Percentiles rank a stretch among this genome's conserved stretches.
phyloP scores from a whole-genome alignment of 169 alveolate genomes.

The Plasmodium knowlesi region DNA sequence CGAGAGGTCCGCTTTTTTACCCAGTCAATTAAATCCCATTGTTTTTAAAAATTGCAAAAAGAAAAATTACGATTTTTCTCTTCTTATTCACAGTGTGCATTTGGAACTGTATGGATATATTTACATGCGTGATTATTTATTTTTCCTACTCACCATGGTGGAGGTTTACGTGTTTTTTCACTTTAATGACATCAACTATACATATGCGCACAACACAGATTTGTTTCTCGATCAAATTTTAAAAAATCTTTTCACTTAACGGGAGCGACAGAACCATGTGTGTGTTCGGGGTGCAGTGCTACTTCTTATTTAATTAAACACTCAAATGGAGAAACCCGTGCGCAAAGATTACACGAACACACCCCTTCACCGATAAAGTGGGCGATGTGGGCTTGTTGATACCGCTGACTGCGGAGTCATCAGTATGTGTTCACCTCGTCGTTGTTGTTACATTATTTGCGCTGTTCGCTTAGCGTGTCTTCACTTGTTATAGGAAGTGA shows the following conservation, averaged over 20 bases:
- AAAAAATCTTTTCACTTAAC: conserved; percentile 49
- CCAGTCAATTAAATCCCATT: conserved; percentile 35
- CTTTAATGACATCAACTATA: conserved; percentile 38
- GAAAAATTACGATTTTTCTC: conserved; percentile 50
- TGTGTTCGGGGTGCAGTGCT: neutral
- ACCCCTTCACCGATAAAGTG: neutral
- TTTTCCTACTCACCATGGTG: conserved; percentile 44
- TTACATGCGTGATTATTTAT: conserved; percentile 43
- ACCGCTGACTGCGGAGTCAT: neutral
- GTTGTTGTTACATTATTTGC: too few relatives aligned
- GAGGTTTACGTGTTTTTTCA: conserved; percentile 26
- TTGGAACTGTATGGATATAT: conserved; percentile 52
- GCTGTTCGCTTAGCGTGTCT: too few relatives aligned
- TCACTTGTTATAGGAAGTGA: neutral
- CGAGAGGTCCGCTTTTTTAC: neutral
- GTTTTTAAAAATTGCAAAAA: conserved; percentile 30
- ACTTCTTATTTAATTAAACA: neutral
- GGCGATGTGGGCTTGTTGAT: neutral
- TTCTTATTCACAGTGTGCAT: conserved; percentile 35
- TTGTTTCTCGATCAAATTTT: conserved; percentile 58
- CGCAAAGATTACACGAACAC: neutral
- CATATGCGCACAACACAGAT: conserved; percentile 58
- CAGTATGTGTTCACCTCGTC: neutral
- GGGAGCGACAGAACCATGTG: neutral
- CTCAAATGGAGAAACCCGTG: neutral